phyloP scores from a whole-genome alignment of 768 basidiomycete genomes.

The Tricholoma sp. region DNA sequence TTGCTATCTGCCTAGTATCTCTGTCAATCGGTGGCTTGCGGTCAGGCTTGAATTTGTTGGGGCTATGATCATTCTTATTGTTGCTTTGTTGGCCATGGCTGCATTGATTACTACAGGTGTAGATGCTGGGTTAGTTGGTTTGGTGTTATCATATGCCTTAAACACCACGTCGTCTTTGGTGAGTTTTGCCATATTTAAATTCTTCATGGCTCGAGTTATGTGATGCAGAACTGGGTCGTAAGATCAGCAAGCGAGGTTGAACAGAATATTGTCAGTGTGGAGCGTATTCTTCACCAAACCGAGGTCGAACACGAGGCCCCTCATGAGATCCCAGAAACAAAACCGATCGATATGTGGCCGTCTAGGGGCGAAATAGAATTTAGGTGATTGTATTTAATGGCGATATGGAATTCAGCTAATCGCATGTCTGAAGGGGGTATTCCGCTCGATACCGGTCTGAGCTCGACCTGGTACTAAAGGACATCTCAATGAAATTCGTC shows the following conservation, averaged over 20 bases:
- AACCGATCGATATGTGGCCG: slow-evolving; percentile 66
- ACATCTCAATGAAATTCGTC: slow-evolving; percentile 68
- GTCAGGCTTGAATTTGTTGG: slow-evolving; percentile 83
- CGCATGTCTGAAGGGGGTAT: slow-evolving; percentile 43
- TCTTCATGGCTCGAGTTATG: background rate
- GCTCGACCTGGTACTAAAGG: slow-evolving; percentile 74
- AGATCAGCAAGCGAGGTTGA: slow-evolving; percentile 84
- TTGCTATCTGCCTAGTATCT: slow-evolving; percentile 65
- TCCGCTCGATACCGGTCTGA: slow-evolving; percentile 77
- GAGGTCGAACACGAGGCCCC: slow-evolving; percentile 71
- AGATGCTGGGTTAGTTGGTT: slow-evolving; percentile 83
- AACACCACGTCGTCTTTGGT: slow-evolving; percentile 81
- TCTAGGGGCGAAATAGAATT: slow-evolving; percentile 69
- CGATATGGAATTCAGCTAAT: background rate
- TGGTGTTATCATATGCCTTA: slow-evolving; percentile 81
- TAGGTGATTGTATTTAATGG: slow-evolving; percentile 35
- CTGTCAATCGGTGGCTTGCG: slow-evolving; percentile 81
- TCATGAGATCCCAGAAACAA: slow-evolving; percentile 54
- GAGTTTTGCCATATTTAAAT: slow-evolving; percentile 17
- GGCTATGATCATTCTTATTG: slow-evolving; percentile 69
- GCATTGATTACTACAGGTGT: slow-evolving; percentile 74
- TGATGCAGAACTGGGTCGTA: slow-evolving; percentile 49
- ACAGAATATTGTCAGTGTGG: slow-evolving; percentile 86
- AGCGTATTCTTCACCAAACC: slow-evolving; percentile 81
- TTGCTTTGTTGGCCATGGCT: slow-evolving; percentile 59